phyloP scores from a whole-genome alignment of 1,139 yeast species.

The Sugiyamaella grinbergsii region DNA sequence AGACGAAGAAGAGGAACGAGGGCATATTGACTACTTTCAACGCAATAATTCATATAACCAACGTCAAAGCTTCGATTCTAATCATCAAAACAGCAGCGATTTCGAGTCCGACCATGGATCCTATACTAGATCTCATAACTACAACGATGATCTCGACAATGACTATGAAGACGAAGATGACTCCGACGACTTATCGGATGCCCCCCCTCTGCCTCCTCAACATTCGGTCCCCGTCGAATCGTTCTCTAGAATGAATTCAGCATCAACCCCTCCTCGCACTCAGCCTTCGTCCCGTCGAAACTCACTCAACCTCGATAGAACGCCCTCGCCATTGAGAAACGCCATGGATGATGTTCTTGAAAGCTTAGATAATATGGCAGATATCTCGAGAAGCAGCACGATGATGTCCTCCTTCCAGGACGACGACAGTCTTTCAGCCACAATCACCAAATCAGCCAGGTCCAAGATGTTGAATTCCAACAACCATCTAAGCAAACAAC shows the following conservation, averaged over 20 bases:
- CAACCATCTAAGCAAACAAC: conserved; percentile 1
- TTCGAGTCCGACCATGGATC: neutral
- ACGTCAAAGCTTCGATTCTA: neutral
- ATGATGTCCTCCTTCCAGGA: conserved; percentile 11
- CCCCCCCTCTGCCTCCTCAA: conserved; percentile 40
- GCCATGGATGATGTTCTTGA: conserved; percentile 44
- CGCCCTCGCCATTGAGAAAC: conserved; percentile 54
- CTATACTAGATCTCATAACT: neutral
- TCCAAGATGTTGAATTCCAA: neutral
- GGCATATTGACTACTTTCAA: no score
- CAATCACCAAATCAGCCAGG: conserved; percentile 10
- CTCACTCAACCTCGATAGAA: conserved; percentile 41
- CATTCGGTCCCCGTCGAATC: conserved; percentile 30
- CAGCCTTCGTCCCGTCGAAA: neutral
- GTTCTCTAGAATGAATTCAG: conserved; percentile 10
- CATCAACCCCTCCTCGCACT: conserved; percentile 1
- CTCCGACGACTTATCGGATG: conserved; percentile 21
- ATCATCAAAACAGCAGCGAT: neutral
- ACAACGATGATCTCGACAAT: conserved; percentile 17
- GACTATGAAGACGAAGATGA: conserved; percentile 21
- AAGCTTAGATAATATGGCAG: conserved; percentile 38
- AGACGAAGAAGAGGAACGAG: no score
- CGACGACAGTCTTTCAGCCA: conserved; percentile 10
- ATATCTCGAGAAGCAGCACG: conserved; percentile 25
- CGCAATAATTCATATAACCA: neutral